phyloP scores from a whole-genome alignment of 225 moss, liverwort and hornwort genomes.

The Asterella californica region DNA sequence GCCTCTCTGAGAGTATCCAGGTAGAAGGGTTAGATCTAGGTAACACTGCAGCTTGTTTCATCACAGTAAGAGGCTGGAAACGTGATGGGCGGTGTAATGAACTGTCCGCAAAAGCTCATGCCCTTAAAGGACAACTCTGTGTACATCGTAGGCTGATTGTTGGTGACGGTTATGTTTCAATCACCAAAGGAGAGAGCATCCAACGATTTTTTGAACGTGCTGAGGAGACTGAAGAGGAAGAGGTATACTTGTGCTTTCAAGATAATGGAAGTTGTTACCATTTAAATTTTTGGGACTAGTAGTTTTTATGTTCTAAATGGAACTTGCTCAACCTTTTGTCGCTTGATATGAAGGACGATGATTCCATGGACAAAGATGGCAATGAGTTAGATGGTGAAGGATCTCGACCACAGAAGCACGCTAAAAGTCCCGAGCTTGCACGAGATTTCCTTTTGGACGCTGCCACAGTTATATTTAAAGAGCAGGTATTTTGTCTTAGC shows the following conservation, averaged over 20 bases:
- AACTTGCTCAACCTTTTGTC: slow-evolving; percentile 17
- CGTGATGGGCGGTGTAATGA: slow-evolving; percentile 88
- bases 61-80: slow-evolving; percentile 91
- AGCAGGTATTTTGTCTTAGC: slow-evolving; percentile 58
- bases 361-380: slow-evolving; percentile 97
- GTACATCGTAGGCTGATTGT: slow-evolving; percentile 98
- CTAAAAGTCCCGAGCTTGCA: slow-evolving; percentile 99
- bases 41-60: slow-evolving; percentile 77
- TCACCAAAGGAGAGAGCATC: slow-evolving; percentile 98
- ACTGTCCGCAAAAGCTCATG: slow-evolving; percentile 93
- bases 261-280: neutral
- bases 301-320: neutral
- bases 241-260: slow-evolving; percentile 47
- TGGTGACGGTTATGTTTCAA: slow-evolving; percentile 93
- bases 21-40: slow-evolving; percentile 82
- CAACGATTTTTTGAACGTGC: slow-evolving; percentile 98
- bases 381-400: slow-evolving; percentile 95
- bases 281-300: neutral
- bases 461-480: slow-evolving; percentile 98
- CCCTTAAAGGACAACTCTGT: slow-evolving; percentile 92
- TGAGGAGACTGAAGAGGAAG: slow-evolving; percentile 99
- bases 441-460: slow-evolving; percentile 98
- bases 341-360: slow-evolving; percentile 72
- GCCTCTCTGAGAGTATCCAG: slow-evolving; percentile 81
- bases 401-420: slow-evolving; percentile 98